Evolutionary conservation across 1,284 basidiomycete species (phyloP), one percentile per base, ranked within the genome.

Genomic region (Melampsora americana): DNA sequence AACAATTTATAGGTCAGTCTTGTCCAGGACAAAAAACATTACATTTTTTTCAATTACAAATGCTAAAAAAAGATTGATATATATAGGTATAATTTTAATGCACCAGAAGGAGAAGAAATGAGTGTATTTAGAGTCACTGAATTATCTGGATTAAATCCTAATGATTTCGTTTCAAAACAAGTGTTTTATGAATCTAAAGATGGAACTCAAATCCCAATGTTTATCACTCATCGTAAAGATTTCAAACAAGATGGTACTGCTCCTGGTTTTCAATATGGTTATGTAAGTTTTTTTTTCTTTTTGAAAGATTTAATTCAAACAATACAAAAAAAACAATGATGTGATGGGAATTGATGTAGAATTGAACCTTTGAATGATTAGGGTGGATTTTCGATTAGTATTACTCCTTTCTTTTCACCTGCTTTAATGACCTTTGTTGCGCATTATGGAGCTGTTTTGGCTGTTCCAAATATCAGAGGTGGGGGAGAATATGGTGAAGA

Each of bases 201-300:
- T 80, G 91, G 91, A 0, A 93, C 91, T 1, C 87, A 86, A 67
- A 86, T 94, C 44, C 92, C 92, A 1, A 92, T 94, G 91, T 94
- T 93, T 81, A 86, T 94, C 77, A 91, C 93, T 39, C 86, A 88
- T 67, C 90, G 90, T 80, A 90, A 90, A 81, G 86, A 86, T 28
- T 90, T 89, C 23, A 84, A 86, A 79, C 85, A 88, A 70, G 90
- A 93, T 79, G 92, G 92, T 11, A 89, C 88, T 0, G 90, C 91
- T 0, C 89, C 92, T 5, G 90, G 88, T 0, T 85, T 92, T 32
- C 89, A 92, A 80, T 94, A 92, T 79, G 91, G 90, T 87, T 70
- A 76, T 56, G 67, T 78, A 18, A 32, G 75, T 75, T 14, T 32
- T 23, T 12, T 11, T 32, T 16, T 46, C 35, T n/a, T n/a, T n/a